phyloP scores from a whole-genome alignment of 495 filamentous ascomycete genomes.

The Aspergillus wentii region DNA sequence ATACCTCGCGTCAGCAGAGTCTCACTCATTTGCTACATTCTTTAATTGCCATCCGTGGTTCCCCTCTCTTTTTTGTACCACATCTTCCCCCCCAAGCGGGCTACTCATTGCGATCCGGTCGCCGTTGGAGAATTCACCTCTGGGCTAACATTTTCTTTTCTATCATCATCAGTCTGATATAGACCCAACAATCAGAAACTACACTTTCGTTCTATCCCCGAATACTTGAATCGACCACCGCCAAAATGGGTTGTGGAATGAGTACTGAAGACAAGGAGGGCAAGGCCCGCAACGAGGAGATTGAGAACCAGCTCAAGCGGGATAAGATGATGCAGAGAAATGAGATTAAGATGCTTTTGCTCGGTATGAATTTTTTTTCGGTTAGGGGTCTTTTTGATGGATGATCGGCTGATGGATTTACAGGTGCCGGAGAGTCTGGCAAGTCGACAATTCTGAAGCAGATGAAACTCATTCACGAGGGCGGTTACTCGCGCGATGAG shows the following conservation, averaged over 20 bases:
- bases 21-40: too few relatives aligned
- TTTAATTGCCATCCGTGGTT: too few relatives aligned
- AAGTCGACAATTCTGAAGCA: conserved; percentile 99
- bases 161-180: too few relatives aligned
- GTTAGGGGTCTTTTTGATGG: neutral
- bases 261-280: conserved; percentile 99
- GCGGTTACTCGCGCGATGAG: conserved; percentile 53
- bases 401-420: conserved; percentile 11
- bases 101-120: too few relatives aligned
- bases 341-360: conserved; percentile 98
- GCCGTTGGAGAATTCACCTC: too few relatives aligned
- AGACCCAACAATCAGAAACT: too few relatives aligned
- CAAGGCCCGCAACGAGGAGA: conserved; percentile 98
- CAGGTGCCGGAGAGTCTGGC: conserved; percentile 98
- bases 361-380: conserved; percentile 58
- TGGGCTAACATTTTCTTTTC: conserved; percentile 8
- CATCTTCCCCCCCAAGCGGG: too few relatives aligned
- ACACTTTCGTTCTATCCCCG: too few relatives aligned
- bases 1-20: too few relatives aligned
- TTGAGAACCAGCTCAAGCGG: conserved; percentile 94
- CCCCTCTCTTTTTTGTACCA: too few relatives aligned
- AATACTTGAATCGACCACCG: too few relatives aligned
- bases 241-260: conserved; percentile 98
- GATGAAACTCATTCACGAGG: conserved; percentile 73
- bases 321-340: conserved; percentile 95